Base-by-base conservation (phyloP, 495 filamentous ascomycete genomes). In the Gamarada debralockiae region DNA sequence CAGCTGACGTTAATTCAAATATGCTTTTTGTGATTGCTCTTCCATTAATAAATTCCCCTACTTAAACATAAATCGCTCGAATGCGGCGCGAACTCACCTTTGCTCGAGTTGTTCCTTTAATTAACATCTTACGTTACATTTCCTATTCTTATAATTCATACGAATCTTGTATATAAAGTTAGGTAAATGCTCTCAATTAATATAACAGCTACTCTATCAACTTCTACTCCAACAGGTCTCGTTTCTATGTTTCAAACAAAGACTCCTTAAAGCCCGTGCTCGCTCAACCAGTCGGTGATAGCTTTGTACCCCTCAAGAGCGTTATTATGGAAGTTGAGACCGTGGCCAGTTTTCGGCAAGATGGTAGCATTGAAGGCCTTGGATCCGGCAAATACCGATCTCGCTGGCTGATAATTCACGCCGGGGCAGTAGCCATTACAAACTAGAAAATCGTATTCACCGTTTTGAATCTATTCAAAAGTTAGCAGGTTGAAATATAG, bases 361-460 rank as follows among this genome's bases (percentile, higher is more conserved):
- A 41, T 41, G 38, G 38, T 41, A 41, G 38, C 38, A 41, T 41
- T 41, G 38, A 41, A 41, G 38, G 38, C 38, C 38, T 41, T 41
- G 38, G 38, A 41, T 41, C 38, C 38, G 15, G 38, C 38, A 17
- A 41, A 41, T 41, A 41, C 9, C 38, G 38, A 41, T 41, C 38
- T 41, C 38, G 38, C 38, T 41, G 38, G 38, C 38, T 41, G 38
- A 41, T 41, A 10, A 41, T 41, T 41, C 38, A 41, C 38, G 38
- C 38, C 38, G 38, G 38, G 38, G 38, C 38, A 41, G 38, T 41
- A 41, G 38, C 38, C 38, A 41, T 41, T 41, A 41, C 38, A 41
- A 41, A 41, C 38, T 41, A 41, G 38, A 41, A 41, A 41, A 41
- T 41, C 38, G 38, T 41, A 41, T 41, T 41, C 38, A 41, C 38